phyloP scores from a whole-genome alignment of 805 yeast species.

The Candida maesae region DNA sequence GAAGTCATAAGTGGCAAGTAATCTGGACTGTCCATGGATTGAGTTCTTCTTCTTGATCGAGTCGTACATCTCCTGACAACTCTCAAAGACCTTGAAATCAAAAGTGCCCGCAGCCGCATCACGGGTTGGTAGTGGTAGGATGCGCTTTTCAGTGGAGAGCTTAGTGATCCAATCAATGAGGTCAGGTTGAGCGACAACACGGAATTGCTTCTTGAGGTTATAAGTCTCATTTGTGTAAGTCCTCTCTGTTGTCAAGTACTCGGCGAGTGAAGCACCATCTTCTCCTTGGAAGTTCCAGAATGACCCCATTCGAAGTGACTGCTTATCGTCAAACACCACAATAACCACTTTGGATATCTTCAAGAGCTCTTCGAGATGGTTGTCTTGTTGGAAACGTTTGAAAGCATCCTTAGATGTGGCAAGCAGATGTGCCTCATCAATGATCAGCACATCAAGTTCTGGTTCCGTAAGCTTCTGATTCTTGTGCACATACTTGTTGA shows the following conservation, averaged over 20 bases:
- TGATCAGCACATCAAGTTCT: conserved; percentile 35
- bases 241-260: conserved; percentile 5
- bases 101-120: conserved; percentile 17
- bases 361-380: conserved; percentile 40
- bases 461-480: background rate
- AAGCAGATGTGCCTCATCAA: conserved; percentile 45
- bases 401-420: conserved; percentile 42
- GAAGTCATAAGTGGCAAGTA: conserved; percentile 43
- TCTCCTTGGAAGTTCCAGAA: conserved; percentile 34
- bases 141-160: conserved; percentile 32
- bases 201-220: conserved; percentile 36
- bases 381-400: conserved; percentile 41
- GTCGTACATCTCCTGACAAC: conserved; percentile 40
- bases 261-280: conserved; percentile 35
- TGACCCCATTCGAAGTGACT: conserved; percentile 43
- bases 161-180: conserved; percentile 38
- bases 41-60: conserved; percentile 29
- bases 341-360: conserved; percentile 36
- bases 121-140: conserved; percentile 32
- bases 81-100: conserved; percentile 38
- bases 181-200: conserved; percentile 38
- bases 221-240: conserved; percentile 18
- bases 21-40: conserved; percentile 38
- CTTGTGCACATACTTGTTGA: conserved; percentile 29
- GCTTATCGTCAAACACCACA: conserved; percentile 44